Conservation (phyloP, 2,329 filamentous ascomycete genomes). For the Parasarocladium wereldwijsianum region DNA sequence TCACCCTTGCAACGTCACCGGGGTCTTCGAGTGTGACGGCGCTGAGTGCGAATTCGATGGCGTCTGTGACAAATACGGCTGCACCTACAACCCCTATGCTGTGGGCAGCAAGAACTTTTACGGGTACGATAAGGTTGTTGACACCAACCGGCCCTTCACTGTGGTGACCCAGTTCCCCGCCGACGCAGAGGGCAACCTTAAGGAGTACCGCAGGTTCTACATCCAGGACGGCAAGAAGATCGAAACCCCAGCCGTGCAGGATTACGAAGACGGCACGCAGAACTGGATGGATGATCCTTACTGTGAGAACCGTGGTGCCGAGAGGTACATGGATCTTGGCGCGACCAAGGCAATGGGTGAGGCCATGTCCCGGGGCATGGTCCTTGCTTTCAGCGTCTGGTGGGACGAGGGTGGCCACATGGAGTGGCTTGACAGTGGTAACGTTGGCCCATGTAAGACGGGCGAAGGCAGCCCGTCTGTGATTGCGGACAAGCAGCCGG, state of each 20-base stretch:
- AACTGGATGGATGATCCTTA: slow-evolving; percentile 22
- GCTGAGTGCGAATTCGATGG: slow-evolving; percentile 21
- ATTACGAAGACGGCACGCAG: slow-evolving; percentile 9
- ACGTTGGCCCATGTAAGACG: slow-evolving; percentile 34
- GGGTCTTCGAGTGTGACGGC: slow-evolving; percentile 30
- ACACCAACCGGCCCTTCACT: slow-evolving; percentile 22
- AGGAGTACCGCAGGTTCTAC: slow-evolving; percentile 32
- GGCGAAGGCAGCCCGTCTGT: slow-evolving; percentile 35
- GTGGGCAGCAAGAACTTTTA: slow-evolving; percentile 15
- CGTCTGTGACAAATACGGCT: slow-evolving; percentile 29
- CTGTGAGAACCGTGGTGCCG: slow-evolving; percentile 16
- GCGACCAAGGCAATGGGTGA: slow-evolving; percentile 29
- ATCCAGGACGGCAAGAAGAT: slow-evolving; percentile 33
- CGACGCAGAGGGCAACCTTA: slow-evolving; percentile 19
- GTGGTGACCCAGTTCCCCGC: slow-evolving; percentile 36
- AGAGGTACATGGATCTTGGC: slow-evolving; percentile 20
- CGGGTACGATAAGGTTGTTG: slow-evolving; percentile 18
- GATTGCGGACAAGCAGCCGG: slow-evolving; percentile 29
- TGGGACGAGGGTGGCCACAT: slow-evolving; percentile 35
- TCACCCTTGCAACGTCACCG: slow-evolving; percentile 30
- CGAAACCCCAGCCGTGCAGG: slow-evolving; percentile 3
- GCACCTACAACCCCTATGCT: slow-evolving; percentile 27
- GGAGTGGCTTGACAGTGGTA: slow-evolving; percentile 34
- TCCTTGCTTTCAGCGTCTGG: slow-evolving; percentile 37
- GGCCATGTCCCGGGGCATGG: slow-evolving; percentile 31